A percentile compares a stretch with the other conserved stretches of the same genome.
Evolutionary conservation across 805 yeast genomes (phyloP).

Genomic region (Metschnikowia similis): DNA sequence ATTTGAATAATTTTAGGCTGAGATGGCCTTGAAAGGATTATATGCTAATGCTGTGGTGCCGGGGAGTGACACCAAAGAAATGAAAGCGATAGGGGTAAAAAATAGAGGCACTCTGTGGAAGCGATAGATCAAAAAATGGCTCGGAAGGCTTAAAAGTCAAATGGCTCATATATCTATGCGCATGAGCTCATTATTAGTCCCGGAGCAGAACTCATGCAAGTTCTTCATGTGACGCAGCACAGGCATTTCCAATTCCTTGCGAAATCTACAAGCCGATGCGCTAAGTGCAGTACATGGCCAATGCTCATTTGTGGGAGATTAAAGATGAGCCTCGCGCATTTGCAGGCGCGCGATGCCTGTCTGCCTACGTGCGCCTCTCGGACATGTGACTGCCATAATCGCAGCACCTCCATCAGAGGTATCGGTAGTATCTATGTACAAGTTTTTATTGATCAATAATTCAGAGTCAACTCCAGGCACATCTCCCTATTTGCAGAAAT

Average conservation of each 20-base stretch:
- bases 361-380: not conserved
- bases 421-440: not conserved
- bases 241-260: not conserved
- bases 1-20: not conserved
- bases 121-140: not conserved
- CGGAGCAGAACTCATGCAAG: slow-evolving; percentile 1
- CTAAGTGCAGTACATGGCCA: slow-evolving; percentile 9
- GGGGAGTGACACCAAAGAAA: not conserved
- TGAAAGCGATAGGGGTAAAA: not conserved
- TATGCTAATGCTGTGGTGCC: not conserved
- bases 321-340: not conserved
- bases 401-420: not conserved
- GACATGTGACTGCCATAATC: not conserved
- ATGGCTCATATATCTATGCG: not conserved
- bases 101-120: not conserved
- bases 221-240: slow-evolving; percentile 3
- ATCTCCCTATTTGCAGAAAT: not conserved
- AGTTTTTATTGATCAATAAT: not conserved
- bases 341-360: slow-evolving; percentile 4
- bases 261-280: not conserved
- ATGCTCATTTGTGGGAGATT: slow-evolving; percentile 18
- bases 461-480: not conserved
- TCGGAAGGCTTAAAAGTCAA: not conserved
- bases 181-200: slow-evolving; percentile 1
- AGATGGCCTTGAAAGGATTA: not conserved